Percentiles rank a stretch among this genome's conserved stretches.
Conservation (phyloP, 2,329 filamentous ascomycete species). For the Calcarisporium arbuscula region DNA sequence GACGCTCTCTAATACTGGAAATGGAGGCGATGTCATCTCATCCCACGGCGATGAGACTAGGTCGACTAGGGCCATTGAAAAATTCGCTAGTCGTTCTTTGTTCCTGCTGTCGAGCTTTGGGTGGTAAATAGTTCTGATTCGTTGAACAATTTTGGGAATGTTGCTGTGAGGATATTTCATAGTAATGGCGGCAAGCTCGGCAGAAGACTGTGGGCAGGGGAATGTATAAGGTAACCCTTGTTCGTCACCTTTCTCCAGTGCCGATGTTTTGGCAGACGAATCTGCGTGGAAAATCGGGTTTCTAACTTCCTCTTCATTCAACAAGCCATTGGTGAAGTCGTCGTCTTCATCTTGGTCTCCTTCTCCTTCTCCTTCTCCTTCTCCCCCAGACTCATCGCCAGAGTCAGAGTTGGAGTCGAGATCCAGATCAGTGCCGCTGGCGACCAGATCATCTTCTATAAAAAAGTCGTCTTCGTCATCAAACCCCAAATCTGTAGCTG, state of each 20-base stretch:
- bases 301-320: constrained; percentile 51
- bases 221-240: constrained; percentile 75
- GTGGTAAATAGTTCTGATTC: constrained; percentile 88
- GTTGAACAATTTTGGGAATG: constrained; percentile 73
- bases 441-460: constrained; percentile 82
- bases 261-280: constrained; percentile 32
- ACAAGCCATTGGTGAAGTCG: constrained; percentile 66
- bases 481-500: constrained; percentile 60
- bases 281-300: constrained; percentile 44
- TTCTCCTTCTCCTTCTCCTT: constrained; percentile 35
- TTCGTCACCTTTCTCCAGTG: constrained; percentile 35
- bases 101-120: constrained; percentile 79
- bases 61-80: constrained; percentile 60
- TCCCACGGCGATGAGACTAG: constrained; percentile 46
- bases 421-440: constrained; percentile 69
- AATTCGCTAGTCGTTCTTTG: constrained; percentile 70
- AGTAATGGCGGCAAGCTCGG: constrained; percentile 64
- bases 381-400: constrained; percentile 38
- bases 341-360: constrained; percentile 47
- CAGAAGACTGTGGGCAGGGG: constrained; percentile 71
- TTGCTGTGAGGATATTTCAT: constrained; percentile 56
- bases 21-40: constrained; percentile 43
- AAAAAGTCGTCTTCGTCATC: constrained; percentile 94
- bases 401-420: constrained; percentile 48
- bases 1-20: constrained; percentile 68